Conservation (phyloP, 257 asterid genomes). For the Gentiana straminea region DNA sequence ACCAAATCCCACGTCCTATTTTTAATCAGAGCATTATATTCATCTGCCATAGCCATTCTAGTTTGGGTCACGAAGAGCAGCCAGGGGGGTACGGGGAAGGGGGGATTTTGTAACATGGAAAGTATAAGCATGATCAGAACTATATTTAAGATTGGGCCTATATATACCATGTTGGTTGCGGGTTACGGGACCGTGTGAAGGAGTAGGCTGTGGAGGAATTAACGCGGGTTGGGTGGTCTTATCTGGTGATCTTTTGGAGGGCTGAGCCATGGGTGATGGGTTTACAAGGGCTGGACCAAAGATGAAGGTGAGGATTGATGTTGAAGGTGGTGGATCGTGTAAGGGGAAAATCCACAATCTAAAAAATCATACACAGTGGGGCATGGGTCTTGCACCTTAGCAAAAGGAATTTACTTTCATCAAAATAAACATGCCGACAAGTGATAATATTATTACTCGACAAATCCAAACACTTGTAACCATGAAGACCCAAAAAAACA, state of each 20-base stretch:
- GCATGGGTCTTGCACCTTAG: too few species aligned
- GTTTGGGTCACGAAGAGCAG: not conserved
- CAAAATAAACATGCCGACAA: not conserved
- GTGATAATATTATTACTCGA: not conserved
- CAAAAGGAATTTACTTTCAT: too few species aligned
- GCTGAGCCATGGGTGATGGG: not conserved
- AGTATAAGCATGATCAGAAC: too few species aligned
- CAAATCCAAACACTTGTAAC: not conserved
- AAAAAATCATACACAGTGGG: too few species aligned
- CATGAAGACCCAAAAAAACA: too few species aligned
- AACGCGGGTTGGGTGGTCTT: not conserved
- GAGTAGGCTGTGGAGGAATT: not conserved
- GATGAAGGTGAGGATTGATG: not conserved
- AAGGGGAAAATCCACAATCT: too few species aligned
- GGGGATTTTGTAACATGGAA: not conserved
- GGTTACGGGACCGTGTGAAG: not conserved
- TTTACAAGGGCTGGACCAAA: not conserved
- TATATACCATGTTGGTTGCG: too few species aligned
- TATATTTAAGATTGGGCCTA: too few species aligned
- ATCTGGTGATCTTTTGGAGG: not conserved
- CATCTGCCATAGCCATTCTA: not conserved
- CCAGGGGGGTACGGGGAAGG: not conserved
- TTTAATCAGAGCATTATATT: too few species aligned
- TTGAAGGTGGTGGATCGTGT: too few species aligned
- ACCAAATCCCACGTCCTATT: not conserved